Percentiles rank a stretch among this genome's conserved stretches.
These are phyloP conservation scores for Aspergillus udagawae DNA, from an alignment of 2,329 filamentous ascomycete species.

Conservation along the genomic window DNA sequence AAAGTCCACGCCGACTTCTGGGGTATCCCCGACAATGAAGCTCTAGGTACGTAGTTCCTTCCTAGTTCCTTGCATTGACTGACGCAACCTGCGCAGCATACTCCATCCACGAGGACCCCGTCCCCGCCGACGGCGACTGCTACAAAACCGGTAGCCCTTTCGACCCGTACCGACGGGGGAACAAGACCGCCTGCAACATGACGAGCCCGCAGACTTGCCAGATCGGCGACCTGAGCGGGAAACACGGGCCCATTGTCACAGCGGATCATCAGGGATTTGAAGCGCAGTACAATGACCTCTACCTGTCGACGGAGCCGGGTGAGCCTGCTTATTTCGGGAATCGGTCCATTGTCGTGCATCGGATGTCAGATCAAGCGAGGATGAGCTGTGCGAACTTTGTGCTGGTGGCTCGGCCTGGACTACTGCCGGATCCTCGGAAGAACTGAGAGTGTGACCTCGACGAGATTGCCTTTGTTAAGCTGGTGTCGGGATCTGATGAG, in stretches of 20 bases:
- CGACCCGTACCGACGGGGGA: slow-evolving; percentile 65
- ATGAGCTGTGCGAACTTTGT: slow-evolving; percentile 57
- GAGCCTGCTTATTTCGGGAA: slow-evolving; percentile 51
- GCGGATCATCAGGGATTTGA: slow-evolving; percentile 37
- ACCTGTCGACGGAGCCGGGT: slow-evolving; percentile 42
- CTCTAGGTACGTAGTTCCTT: slow-evolving; percentile 52
- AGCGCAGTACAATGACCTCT: slow-evolving; percentile 45
- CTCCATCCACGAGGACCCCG: slow-evolving; percentile 65
- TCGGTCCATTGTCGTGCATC: slow-evolving; percentile 52
- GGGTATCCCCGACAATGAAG: slow-evolving; percentile 53
- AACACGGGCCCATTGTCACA: slow-evolving; percentile 59
- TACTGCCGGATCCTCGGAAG: not conserved
- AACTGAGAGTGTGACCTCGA: not conserved
- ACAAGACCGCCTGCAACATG: slow-evolving; percentile 58
- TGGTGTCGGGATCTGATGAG: not conserved
- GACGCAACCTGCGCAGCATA: slow-evolving; percentile 47
- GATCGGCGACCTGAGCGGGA: slow-evolving; percentile 72
- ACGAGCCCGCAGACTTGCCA: slow-evolving; percentile 62
- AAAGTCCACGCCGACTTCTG: slow-evolving; percentile 53
- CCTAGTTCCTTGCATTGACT: not conserved
- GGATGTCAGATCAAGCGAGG: slow-evolving; percentile 47
- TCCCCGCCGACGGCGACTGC: slow-evolving; percentile 67
- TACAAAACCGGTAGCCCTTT: slow-evolving; percentile 63
- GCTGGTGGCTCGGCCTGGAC: not conserved
- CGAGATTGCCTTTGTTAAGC: not conserved